Percentiles rank a stretch among this genome's conserved stretches.
Conservation (phyloP, 2,329 filamentous ascomycete species). For the Penicillium nordicum region DNA sequence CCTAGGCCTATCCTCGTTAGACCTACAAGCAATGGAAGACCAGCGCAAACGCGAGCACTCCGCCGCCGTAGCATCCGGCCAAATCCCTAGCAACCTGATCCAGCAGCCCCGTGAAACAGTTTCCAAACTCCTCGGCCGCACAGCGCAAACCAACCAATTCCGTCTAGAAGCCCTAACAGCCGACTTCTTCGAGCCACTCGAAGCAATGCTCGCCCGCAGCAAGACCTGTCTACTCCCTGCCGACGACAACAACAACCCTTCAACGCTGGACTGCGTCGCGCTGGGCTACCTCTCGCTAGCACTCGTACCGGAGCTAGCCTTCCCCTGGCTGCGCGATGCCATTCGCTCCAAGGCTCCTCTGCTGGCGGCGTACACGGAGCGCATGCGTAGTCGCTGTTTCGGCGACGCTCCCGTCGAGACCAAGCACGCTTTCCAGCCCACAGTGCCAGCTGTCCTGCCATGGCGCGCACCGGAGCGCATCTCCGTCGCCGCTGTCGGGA, state of each 20-base stretch:
- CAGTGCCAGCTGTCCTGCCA: constrained; percentile 23
- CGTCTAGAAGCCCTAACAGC: constrained; percentile 69
- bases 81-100: constrained; percentile 50
- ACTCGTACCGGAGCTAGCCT: constrained; percentile 58
- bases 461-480: constrained; percentile 37
- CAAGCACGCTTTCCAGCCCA: constrained; percentile 22
- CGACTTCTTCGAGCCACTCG: constrained; percentile 68
- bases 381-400: constrained; percentile 38
- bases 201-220: constrained; percentile 54
- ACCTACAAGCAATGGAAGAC: constrained; percentile 53
- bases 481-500: constrained; percentile 31
- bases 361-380: constrained; percentile 46
- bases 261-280: constrained; percentile 72
- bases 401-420: constrained; percentile 24
- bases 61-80: constrained; percentile 37
- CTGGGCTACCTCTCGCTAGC: constrained; percentile 78
- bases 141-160: constrained; percentile 71
- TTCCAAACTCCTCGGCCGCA: constrained; percentile 59
- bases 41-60: constrained; percentile 38
- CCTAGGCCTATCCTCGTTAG: constrained; percentile 65
- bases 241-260: constrained; percentile 45
- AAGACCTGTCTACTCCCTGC: constrained; percentile 55
- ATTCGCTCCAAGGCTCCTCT: constrained; percentile 51
- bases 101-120: constrained; percentile 58
- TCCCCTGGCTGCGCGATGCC: constrained; percentile 59